Evolutionary conservation across 2,329 filamentous ascomycete genomes (phyloP), one percentile per base, ranked within the genome.

Genomic region (Xylariaceae sp.): DNA sequence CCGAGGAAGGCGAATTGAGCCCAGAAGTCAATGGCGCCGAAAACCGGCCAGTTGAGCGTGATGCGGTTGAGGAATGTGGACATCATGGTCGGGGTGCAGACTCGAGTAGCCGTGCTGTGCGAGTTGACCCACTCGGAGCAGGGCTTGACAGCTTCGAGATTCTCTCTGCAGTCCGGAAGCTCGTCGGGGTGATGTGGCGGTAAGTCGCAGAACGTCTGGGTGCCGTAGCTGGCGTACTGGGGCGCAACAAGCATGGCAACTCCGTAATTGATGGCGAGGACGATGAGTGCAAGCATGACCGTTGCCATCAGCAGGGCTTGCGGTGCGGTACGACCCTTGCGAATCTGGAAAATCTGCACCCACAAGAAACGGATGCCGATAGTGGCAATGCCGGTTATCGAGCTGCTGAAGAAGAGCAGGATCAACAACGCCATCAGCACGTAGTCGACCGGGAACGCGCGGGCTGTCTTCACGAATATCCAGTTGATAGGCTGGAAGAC

Each of bases 401-500:
- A 89, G 55, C 86, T 84, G 64, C 77, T 81, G 67, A 98, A 97
- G 61, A 98, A 81, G 52, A 96, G 78, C 1, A 97, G 68, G 0
- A 94, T 78, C 7, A 98, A 67, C 1, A 95, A 67, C 1, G 87
- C 78, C 73, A 95, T 94, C 36, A 98, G 73, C 21, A 92, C 68
- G 60, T 97, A 97, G 68, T 98, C 92, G 47, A 94, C 72, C 0
- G 92, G 92, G 67, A 96, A 97, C 2, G 84, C 79, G 53, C 78
- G 83, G 31, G 89, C 83, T 0, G 88, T 78, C 63, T 85, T 74
- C 48, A 94, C 80, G 44, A 95, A 78, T 41, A 94, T 70, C 76
- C 83, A 94, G 67, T 98, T 97, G 57, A 96, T 71, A 1, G 92
- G 92, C 60, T 98, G 92, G 70, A 96, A 94, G 52, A 97, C 81